phyloP scores from a whole-genome alignment of 2,329 filamentous ascomycete species.

The Didymella pomorum region DNA sequence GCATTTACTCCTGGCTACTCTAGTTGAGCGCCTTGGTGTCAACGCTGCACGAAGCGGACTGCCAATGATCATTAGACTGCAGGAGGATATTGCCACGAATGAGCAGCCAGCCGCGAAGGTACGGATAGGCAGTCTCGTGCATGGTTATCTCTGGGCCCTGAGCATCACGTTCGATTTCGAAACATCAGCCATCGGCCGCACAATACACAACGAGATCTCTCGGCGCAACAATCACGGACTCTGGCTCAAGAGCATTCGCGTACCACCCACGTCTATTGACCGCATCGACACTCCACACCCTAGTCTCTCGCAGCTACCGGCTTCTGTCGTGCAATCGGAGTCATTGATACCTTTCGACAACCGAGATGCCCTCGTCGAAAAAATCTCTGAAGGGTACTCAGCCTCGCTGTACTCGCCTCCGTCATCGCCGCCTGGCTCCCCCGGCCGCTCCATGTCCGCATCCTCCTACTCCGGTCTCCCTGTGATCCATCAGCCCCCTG shows the following conservation, averaged over 20 bases:
- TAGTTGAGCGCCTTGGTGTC: slow-evolving; percentile 80
- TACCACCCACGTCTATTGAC: slow-evolving; percentile 73
- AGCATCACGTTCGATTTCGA: slow-evolving; percentile 81
- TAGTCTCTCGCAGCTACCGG: slow-evolving; percentile 32
- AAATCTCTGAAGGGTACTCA: slow-evolving; percentile 76
- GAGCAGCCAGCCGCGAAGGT: slow-evolving; percentile 75
- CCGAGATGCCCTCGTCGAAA: slow-evolving; percentile 73
- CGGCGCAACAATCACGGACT: slow-evolving; percentile 76
- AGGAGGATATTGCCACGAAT: slow-evolving; percentile 78
- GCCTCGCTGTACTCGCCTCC: slow-evolving; percentile 69
- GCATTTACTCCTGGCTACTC: slow-evolving; percentile 76
- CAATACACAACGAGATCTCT: slow-evolving; percentile 78
- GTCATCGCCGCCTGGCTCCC: slow-evolving; percentile 73
- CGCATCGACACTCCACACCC: slow-evolving; percentile 57
- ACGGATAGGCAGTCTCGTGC: slow-evolving; percentile 81
- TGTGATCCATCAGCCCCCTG: slow-evolving; percentile 35
- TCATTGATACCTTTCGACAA: slow-evolving; percentile 77
- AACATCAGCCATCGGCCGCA: slow-evolving; percentile 70
- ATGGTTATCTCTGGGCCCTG: slow-evolving; percentile 87
- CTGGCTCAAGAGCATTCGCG: slow-evolving; percentile 77
- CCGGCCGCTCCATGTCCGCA: slow-evolving; percentile 69
- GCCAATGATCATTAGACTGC: slow-evolving; percentile 87
- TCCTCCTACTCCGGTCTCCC: slow-evolving; percentile 59
- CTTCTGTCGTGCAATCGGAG: slow-evolving; percentile 41
- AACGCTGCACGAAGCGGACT: slow-evolving; percentile 81